Percentiles rank a stretch among this genome's conserved stretches.
Conservation (phyloP, 352 stramenopile species). For the Phytophthora nicotianae region DNA sequence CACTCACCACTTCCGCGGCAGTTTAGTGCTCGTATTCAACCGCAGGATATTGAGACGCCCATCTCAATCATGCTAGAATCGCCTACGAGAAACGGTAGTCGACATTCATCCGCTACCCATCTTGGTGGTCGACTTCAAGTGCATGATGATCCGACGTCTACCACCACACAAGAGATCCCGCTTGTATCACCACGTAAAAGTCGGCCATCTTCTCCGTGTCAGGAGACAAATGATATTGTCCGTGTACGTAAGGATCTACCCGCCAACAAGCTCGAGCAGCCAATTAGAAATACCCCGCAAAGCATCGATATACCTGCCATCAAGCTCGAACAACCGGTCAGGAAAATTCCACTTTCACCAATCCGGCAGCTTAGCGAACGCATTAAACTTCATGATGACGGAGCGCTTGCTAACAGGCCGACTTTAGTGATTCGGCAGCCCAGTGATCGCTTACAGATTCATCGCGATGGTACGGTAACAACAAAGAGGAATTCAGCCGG, state of each 20-base stretch:
- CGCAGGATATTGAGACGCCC: slow-evolving; percentile 12
- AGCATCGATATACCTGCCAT: neutral
- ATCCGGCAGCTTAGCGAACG: slow-evolving; percentile 25
- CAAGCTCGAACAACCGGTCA: slow-evolving; percentile 4
- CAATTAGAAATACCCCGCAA: slow-evolving; percentile 2
- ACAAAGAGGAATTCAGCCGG: neutral
- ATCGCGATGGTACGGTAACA: slow-evolving; percentile 9
- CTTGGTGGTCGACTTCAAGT: slow-evolving; percentile 16
- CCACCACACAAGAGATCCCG: slow-evolving; percentile 16
- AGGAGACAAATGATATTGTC: neutral
- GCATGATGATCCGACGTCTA: slow-evolving; percentile 14
- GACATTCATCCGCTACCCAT: slow-evolving; percentile 14
- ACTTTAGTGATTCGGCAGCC: slow-evolving; percentile 13
- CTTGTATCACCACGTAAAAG: slow-evolving; percentile 7
- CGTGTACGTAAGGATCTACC: neutral
- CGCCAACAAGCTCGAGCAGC: neutral
- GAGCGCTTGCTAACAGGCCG: slow-evolving; percentile 14
- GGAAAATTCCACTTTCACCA: slow-evolving; percentile 12
- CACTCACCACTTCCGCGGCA: slow-evolving; percentile 5
- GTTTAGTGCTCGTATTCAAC: slow-evolving; percentile 12
- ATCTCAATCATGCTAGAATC: slow-evolving; percentile 4
- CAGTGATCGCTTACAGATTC: slow-evolving; percentile 17
- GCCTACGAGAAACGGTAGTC: neutral
- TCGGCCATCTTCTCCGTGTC: slow-evolving; percentile 18
- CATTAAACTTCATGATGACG: slow-evolving; percentile 26